phyloP scores from a whole-genome alignment of 306 rosid species.

The Cyclanthera cordifolia region DNA sequence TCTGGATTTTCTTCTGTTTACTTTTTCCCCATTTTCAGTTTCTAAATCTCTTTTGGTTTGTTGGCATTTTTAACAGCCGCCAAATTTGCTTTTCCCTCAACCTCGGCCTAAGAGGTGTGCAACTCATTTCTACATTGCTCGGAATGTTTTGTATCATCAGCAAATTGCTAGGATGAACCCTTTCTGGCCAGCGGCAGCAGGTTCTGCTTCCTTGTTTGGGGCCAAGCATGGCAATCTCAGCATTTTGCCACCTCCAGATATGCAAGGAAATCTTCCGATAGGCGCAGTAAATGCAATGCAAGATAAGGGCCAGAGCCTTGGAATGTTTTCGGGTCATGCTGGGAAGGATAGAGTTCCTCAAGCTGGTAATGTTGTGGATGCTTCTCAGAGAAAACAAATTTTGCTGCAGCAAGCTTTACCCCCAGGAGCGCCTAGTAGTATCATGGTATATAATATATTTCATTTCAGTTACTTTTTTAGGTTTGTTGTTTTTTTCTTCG shows the following conservation, averaged over 20 bases:
- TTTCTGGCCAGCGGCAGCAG: constrained; percentile 87
- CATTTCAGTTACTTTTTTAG: neutral
- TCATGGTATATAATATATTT: constrained; percentile 53
- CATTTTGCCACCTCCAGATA: constrained; percentile 44
- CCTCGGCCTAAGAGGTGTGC: constrained; percentile 88
- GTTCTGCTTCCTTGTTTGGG: constrained; percentile 68
- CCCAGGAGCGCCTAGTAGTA: constrained; percentile 70
- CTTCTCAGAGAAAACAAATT: constrained; percentile 63
- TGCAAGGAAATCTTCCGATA: constrained; percentile 41
- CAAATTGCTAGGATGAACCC: constrained; percentile 78
- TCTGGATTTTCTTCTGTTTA: neutral
- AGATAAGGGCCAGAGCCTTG: constrained; percentile 60
- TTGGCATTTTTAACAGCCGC: constrained; percentile 55
- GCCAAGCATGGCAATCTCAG: constrained; percentile 52
- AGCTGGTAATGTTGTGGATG: constrained; percentile 41
- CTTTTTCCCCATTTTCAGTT: neutral
- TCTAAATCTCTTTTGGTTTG: neutral
- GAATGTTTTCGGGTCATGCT: constrained; percentile 46
- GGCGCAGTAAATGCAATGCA: constrained; percentile 39
- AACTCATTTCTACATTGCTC: constrained; percentile 90
- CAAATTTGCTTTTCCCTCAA: constrained; percentile 56
- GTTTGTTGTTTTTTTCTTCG: neutral
- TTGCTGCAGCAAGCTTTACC: constrained; percentile 74
- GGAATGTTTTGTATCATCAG: constrained; percentile 56
- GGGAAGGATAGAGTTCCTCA: constrained; percentile 65